These are phyloP conservation scores for Arthrobotrys sphaeroides DNA, from an alignment of 2,329 filamentous ascomycete species.

Conservation along the genomic window DNA sequence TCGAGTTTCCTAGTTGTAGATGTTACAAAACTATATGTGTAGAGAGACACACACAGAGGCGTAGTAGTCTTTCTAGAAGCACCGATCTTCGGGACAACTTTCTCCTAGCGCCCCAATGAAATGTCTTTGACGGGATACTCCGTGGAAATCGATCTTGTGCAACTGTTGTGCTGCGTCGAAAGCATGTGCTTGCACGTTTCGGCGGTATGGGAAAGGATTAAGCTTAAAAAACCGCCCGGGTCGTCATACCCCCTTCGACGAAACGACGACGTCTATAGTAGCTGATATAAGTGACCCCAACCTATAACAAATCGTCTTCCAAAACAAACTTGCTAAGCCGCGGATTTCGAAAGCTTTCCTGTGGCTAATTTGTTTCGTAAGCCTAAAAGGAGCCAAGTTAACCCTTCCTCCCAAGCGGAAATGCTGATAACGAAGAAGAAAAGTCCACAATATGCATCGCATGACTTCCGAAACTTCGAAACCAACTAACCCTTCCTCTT, in stretches of 20 bases:
- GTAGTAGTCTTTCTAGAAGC: conserved; percentile 3
- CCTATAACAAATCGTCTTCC: too few species aligned
- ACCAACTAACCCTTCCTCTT: too few species aligned
- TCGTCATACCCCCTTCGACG: neutral
- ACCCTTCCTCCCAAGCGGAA: too few species aligned
- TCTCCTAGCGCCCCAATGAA: conserved; percentile 7
- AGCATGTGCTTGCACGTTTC: neutral
- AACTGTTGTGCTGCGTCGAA: neutral
- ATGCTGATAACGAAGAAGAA: neutral
- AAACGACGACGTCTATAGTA: neutral
- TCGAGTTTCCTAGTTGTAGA: conserved; percentile 17
- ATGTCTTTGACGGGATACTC: conserved; percentile 23
- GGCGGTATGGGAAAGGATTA: conserved; percentile 4
- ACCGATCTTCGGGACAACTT: neutral
- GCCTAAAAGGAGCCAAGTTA: neutral
- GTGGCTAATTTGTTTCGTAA: neutral
- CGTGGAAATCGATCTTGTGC: conserved; percentile 11
- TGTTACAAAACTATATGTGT: too few species aligned
- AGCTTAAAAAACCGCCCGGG: conserved; percentile 44
- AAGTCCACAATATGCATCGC: too few species aligned
- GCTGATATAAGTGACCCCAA: too few species aligned
- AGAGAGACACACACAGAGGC: too few species aligned
- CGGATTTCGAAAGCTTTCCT: neutral
- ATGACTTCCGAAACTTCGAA: neutral
- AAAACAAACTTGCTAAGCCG: neutral